A percentile compares a stretch with the other conserved stretches of the same genome.
Conservation (phyloP, 176 grass and related monocot genomes). For the Avena sativa region DNA sequence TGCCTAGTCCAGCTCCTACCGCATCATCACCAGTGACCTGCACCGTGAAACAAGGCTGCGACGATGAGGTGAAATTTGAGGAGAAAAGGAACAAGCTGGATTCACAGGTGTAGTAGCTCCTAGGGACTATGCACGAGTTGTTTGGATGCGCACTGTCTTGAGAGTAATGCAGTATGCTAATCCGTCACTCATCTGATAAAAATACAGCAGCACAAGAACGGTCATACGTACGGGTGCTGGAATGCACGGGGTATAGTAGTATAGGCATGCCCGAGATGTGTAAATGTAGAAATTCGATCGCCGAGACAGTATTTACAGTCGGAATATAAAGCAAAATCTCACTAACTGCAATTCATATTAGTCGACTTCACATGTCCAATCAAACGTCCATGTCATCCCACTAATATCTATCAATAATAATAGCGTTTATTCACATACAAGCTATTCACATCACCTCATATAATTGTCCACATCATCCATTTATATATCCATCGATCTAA, state of each 20-base stretch:
- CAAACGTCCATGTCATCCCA: no score
- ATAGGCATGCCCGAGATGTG: neutral
- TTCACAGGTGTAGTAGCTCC: conserved; percentile 15
- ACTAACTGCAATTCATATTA: no score
- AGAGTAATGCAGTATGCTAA: neutral
- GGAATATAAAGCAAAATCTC: no score
- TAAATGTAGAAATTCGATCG: neutral
- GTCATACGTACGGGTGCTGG: no score
- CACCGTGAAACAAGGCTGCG: neutral
- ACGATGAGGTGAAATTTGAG: neutral
- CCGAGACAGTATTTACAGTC: no score
- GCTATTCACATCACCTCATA: no score
- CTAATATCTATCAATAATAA: no score
- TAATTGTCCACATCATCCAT: no score
- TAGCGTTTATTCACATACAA: no score
- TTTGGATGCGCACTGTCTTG: neutral
- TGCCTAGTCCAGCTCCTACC: neutral
- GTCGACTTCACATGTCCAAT: no score
- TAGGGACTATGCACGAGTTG: neutral
- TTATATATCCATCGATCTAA: no score
- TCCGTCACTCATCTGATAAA: neutral
- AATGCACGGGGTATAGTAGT: no score
- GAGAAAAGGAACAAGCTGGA: conserved; percentile 14
- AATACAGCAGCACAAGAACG: neutral
- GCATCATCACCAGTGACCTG: neutral